Conservation (phyloP, 73 alveolate genomes). For the Halteria grandinella region DNA sequence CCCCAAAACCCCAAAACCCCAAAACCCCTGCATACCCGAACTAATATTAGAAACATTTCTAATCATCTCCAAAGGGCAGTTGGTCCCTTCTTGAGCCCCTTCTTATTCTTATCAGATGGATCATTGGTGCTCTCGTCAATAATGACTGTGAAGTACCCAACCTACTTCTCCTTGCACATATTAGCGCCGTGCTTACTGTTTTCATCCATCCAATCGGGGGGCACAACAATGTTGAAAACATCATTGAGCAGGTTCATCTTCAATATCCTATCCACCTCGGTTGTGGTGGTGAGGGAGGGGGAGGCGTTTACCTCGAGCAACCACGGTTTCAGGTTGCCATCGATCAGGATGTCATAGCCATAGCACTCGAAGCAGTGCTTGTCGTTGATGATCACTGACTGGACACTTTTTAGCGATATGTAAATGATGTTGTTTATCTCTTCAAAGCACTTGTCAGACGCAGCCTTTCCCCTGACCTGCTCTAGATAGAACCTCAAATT, state of each 20-base stretch:
- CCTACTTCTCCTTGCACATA: conserved; percentile 73
- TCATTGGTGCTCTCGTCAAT: conserved; percentile 78
- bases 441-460: conserved; percentile 90
- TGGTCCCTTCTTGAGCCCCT: conserved; percentile 45
- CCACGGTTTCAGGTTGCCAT: conserved; percentile 92
- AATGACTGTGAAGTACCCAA: conserved; percentile 86
- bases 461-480: conserved; percentile 83
- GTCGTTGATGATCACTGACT: conserved; percentile 97
- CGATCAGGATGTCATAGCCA: conserved; percentile 98
- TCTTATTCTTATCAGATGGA: conserved; percentile 25
- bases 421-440: conserved; percentile 90
- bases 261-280: conserved; percentile 89
- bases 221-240: conserved; percentile 93
- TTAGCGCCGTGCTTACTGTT: conserved; percentile 86
- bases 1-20: no score
- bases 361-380: conserved; percentile 99
- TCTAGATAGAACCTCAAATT: conserved; percentile 84
- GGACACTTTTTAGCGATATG: conserved; percentile 82
- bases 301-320: conserved; percentile 96
- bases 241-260: conserved; percentile 90
- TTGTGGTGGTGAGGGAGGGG: conserved; percentile 90
- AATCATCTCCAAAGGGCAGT: conserved; percentile 60
- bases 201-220: conserved; percentile 96
- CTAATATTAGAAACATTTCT: no score
- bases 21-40: no score